Evolutionary conservation across 371 early-diverging fungal genomes (phyloP).

Genomic region (Mucor indicus): DNA sequence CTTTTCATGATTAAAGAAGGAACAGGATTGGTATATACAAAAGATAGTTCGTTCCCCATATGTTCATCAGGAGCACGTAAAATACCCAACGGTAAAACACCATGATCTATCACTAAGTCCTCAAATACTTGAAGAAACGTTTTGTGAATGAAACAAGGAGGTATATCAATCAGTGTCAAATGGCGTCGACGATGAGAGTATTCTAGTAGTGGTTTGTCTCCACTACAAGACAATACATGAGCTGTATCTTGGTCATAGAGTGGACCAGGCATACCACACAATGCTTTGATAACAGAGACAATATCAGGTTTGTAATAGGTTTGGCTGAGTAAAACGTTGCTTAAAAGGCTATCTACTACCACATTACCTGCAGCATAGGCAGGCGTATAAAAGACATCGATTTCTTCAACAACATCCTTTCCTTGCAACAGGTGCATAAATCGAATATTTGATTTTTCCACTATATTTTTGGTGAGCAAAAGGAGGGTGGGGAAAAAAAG

Average conservation of each 20-base stretch:
- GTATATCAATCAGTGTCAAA: conserved; percentile 32
- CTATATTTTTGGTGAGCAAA: conserved; percentile 1
- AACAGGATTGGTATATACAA: conserved; percentile 54
- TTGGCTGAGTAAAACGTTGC: conserved; percentile 44
- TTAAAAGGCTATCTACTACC: conserved; percentile 36
- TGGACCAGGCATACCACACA: conserved; percentile 48
- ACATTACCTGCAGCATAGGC: conserved; percentile 52
- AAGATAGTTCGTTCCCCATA: conserved; percentile 43
- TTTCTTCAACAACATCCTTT: conserved; percentile 29
- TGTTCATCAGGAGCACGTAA: conserved; percentile 44
- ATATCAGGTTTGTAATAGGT: conserved; percentile 49
- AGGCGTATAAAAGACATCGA: conserved; percentile 35
- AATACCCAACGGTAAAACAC: conserved; percentile 39
- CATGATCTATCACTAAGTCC: conserved; percentile 30
- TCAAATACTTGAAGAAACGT: conserved; percentile 39
- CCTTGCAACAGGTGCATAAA: conserved; percentile 40
- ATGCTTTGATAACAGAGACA: conserved; percentile 47
- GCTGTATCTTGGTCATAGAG: conserved; percentile 28
- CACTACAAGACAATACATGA: conserved; percentile 7
- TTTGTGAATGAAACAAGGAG: conserved; percentile 31
- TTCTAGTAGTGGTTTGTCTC: conserved; percentile 4
- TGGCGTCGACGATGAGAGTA: not conserved
- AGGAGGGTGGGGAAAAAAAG: no score
- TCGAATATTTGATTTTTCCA: conserved; percentile 46
- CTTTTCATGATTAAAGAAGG: conserved; percentile 28